Base-by-base conservation (phyloP, 129 eudicot genomes). In the Ambrosia artemisiifolia region DNA sequence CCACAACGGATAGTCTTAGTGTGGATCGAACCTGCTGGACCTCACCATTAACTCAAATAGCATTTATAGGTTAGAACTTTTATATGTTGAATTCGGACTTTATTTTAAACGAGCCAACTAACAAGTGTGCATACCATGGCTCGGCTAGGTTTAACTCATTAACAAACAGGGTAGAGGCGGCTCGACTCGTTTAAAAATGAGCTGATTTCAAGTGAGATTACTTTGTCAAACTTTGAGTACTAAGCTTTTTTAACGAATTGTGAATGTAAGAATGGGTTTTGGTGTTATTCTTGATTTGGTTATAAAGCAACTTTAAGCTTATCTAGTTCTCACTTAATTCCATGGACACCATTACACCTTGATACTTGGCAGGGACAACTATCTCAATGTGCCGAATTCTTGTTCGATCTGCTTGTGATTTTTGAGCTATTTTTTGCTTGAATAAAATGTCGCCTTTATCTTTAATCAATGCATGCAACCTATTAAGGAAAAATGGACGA, bases 331-430 rank as follows among this genome's bases (percentile, higher is more conserved):
- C 34, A 65, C 70, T 42, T 42, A 11, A 63, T 63, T 64, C 6
- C 33, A 64, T 65, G 30, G 17, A 49, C 7, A 14, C 3, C 54
- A 48, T 18, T 51, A n/a, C 7, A 36, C 42, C 42, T 36, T 36
- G 42, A 36, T 8, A 36, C 7, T 36, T 5, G 60, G 16, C 5
- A 61, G 18, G 43, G 70, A 65, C 70, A 36, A 38, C 47, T 17
- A 30, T 16, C 35, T 62, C 44, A 62, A 34, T 35, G 13, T 34
- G 67, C 67, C 67, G 67, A 62, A 62, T 14, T 34, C 44, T 62
- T 32, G 67, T 34, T 34, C 33, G 24, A 55, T 49, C 5, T 49
- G 14, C 55, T 49, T 14, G 2, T 13, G 8, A 32, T 38, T 38
- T 38, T 38, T 38, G 43, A 34, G 0, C n/a, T 62, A 35, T n/a